Evolutionary conservation across 768 basidiomycete species (phyloP).

Genomic region (Strobilomyces echinocephalus): DNA sequence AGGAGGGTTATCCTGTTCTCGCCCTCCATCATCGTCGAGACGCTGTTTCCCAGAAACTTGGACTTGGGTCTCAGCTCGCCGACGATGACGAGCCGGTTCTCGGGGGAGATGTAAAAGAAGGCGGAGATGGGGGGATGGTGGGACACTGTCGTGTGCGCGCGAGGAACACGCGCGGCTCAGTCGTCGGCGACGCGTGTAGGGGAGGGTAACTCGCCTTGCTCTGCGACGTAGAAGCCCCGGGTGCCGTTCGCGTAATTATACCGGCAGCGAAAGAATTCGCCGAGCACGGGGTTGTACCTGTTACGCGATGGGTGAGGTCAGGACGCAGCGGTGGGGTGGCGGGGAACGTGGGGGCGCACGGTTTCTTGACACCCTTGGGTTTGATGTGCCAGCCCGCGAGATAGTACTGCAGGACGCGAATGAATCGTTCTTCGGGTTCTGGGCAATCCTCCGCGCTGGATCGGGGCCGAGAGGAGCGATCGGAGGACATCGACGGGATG

Average conservation of each 20-base stretch:
- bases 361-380: constrained; percentile 99
- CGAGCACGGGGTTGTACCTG: constrained; percentile 95
- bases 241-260: constrained; percentile 90
- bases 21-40: constrained; percentile 94
- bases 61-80: constrained; percentile 96
- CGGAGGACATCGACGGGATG: neutral
- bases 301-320: neutral
- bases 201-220: constrained; percentile 62
- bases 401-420: constrained; percentile 89
- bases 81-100: constrained; percentile 78
- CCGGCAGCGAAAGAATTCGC: constrained; percentile 95
- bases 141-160: constrained; percentile 55
- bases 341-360: constrained; percentile 47
- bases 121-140: constrained; percentile 93
- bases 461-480: neutral
- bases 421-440: constrained; percentile 86
- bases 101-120: constrained; percentile 94
- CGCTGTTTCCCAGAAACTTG: constrained; percentile 94
- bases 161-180: constrained; percentile 1
- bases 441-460: constrained; percentile 72
- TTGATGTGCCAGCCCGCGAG: constrained; percentile 99
- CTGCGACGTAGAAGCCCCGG: constrained; percentile 94
- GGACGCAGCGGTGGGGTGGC: neutral
- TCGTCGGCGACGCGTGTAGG: neutral
- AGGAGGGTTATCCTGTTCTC: constrained; percentile 85